A percentile compares a stretch with the other conserved stretches of the same genome.
Conservation (phyloP, 2,329 filamentous ascomycete genomes). For the Monosporascus sp. region DNA sequence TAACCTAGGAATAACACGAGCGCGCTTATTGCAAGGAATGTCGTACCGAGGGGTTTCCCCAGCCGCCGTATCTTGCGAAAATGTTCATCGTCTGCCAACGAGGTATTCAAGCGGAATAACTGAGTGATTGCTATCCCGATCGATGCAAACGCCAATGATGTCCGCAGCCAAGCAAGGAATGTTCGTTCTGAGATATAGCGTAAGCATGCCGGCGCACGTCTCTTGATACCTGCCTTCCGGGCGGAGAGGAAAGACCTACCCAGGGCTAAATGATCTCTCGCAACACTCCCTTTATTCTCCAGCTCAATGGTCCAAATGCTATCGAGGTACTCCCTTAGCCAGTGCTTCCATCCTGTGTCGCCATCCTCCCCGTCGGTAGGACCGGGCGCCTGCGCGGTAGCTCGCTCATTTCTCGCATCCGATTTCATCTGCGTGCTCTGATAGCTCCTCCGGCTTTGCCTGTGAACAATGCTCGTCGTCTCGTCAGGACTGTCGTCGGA, state of each 20-base stretch:
- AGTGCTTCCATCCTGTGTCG: constrained; percentile 27
- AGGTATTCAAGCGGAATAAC: constrained; percentile 75
- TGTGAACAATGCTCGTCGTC: constrained; percentile 34
- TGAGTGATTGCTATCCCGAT: constrained; percentile 83
- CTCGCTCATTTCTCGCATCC: constrained; percentile 15
- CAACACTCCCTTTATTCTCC: constrained; percentile 81
- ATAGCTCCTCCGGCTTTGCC: constrained; percentile 32
- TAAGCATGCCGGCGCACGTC: background rate
- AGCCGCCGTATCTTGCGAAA: constrained; percentile 51
- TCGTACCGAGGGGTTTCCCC: constrained; percentile 69
- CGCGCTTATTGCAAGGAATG: constrained; percentile 72
- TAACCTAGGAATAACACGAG: constrained; percentile 71
- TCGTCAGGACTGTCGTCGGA: constrained; percentile 30
- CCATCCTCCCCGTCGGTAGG: constrained; percentile 17
- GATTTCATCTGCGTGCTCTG: constrained; percentile 29
- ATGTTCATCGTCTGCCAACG: constrained; percentile 38
- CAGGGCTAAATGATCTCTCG: constrained; percentile 73
- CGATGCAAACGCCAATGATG: constrained; percentile 72
- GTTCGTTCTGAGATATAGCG: constrained; percentile 59
- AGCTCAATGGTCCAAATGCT: constrained; percentile 62
- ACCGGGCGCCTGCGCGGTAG: constrained; percentile 7
- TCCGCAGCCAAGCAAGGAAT: constrained; percentile 80
- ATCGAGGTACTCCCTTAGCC: constrained; percentile 46
- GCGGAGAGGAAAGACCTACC: constrained; percentile 41
- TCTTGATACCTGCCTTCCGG: too few relatives aligned